A percentile compares a stretch with the other conserved stretches of the same genome.
These are phyloP conservation scores for Candida yuanshanica DNA, from an alignment of 805 yeast species.

Conservation along the genomic window DNA sequence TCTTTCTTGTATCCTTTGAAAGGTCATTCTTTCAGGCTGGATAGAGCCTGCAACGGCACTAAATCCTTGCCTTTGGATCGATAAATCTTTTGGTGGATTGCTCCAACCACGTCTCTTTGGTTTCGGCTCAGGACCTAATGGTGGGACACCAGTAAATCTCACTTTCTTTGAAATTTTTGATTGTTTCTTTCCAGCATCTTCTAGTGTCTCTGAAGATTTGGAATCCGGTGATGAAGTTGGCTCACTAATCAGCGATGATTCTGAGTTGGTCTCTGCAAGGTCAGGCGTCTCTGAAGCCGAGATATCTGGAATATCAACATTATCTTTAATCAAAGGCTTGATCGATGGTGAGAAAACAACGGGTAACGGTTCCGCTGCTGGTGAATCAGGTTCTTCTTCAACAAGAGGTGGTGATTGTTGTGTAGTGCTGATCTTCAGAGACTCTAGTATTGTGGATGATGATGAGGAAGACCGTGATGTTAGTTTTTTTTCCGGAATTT, in stretches of 20 bases:
- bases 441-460: no score
- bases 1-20: conserved; percentile 14
- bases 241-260: conserved; percentile 7
- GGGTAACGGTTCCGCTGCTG: conserved; percentile 1
- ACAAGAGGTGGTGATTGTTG: background rate
- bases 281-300: conserved; percentile 9
- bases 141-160: conserved; percentile 24
- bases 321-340: conserved; percentile 5
- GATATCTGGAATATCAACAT: background rate
- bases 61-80: background rate
- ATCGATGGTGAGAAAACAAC: conserved; percentile 4
- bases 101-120: conserved; percentile 22
- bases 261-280: conserved; percentile 7
- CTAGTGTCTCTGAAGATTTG: background rate
- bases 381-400: background rate
- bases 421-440: background rate
- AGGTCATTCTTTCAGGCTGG: conserved; percentile 21
- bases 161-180: conserved; percentile 17
- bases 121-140: conserved; percentile 14
- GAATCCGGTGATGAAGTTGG: background rate
- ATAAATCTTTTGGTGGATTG: conserved; percentile 14
- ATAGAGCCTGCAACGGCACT: conserved; percentile 19
- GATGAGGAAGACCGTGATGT: background rate
- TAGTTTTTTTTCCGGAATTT: background rate
- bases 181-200: background rate